phyloP scores from a whole-genome alignment of 768 basidiomycete species.

The Infundibulicybe gibba region DNA sequence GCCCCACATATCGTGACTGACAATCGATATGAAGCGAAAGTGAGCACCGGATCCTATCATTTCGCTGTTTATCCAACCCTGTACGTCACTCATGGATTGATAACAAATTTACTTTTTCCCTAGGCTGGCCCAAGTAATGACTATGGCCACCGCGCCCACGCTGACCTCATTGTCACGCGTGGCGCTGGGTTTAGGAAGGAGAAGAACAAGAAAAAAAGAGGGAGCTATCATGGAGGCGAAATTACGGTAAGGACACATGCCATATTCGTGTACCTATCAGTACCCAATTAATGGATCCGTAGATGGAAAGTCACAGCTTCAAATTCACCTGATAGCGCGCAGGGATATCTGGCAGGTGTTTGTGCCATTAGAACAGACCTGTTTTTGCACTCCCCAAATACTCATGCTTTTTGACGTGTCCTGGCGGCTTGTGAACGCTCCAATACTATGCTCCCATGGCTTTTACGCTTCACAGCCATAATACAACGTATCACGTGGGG shows the following conservation, averaged over 20 bases:
- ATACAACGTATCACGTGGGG: too few species aligned
- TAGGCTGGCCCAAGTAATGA: constrained; percentile 70
- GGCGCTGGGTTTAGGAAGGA: constrained; percentile 97
- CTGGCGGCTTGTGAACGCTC: not conserved
- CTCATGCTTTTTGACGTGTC: not conserved
- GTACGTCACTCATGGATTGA: not conserved
- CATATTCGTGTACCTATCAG: not conserved
- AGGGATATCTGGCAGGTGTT: not conserved
- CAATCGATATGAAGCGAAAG: constrained; percentile 82
- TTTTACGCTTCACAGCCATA: not conserved
- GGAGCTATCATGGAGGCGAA: constrained; percentile 90
- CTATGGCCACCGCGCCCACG: constrained; percentile 83
- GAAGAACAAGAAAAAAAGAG: constrained; percentile 99
- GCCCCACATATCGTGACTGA: constrained; percentile 37
- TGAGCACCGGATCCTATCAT: constrained; percentile 27
- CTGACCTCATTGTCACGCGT: constrained; percentile 88
- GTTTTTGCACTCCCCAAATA: not conserved
- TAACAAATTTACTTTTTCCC: not conserved
- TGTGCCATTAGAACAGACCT: not conserved
- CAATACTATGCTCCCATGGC: not conserved
- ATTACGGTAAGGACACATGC: constrained; percentile 67
- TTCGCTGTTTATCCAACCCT: constrained; percentile 5
- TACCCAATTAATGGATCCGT: constrained; percentile 1
- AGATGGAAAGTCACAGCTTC: constrained; percentile 86
- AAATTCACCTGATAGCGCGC: constrained; percentile 50